phyloP scores from a whole-genome alignment of 2,329 filamentous ascomycete species.

The Claviceps monticola region DNA sequence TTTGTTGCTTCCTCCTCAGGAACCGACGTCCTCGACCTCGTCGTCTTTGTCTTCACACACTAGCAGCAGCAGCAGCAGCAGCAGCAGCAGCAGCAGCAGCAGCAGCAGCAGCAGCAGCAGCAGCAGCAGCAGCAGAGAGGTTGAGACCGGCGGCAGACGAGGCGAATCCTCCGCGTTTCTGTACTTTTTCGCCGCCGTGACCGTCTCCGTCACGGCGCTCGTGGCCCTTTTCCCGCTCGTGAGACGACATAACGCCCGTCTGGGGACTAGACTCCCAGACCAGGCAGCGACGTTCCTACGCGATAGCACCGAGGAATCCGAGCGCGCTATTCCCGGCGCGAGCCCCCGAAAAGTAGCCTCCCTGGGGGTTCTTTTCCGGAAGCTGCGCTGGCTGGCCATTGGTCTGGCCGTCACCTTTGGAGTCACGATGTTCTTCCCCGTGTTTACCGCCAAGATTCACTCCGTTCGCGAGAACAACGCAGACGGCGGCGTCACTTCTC shows the following conservation, averaged over 20 bases:
- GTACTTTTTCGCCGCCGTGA: conserved; percentile 82
- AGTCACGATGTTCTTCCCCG: conserved; percentile 87
- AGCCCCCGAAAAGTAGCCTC: conserved; percentile 31
- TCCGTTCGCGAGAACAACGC: conserved; percentile 24
- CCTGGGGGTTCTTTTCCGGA: conserved; percentile 55
- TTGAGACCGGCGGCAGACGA: conserved; percentile 3
- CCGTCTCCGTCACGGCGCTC: conserved; percentile 56
- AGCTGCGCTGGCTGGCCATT: conserved; percentile 65
- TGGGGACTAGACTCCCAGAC: conserved; percentile 29
- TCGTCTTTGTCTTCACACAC: too few species aligned
- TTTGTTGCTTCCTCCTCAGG: conserved; percentile 36
- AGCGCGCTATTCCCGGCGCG: conserved; percentile 23
- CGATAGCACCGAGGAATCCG: conserved; percentile 36
- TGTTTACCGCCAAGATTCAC: conserved; percentile 61
- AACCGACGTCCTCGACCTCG: conserved; percentile 10
- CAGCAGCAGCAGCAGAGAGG: conserved; percentile 7
- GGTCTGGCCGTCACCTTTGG: conserved; percentile 70
- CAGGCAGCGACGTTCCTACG: conserved; percentile 35
- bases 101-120: neutral
- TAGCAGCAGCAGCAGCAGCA: neutral
- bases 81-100: neutral
- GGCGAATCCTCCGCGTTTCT: conserved; percentile 55
- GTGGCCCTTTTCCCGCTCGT: conserved; percentile 63
- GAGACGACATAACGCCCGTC: conserved; percentile 40
- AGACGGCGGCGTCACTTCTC: conserved; percentile 27